Base-by-base conservation (phyloP, 768 basidiomycete species). In the Boletus rufocinnamomeus region DNA sequence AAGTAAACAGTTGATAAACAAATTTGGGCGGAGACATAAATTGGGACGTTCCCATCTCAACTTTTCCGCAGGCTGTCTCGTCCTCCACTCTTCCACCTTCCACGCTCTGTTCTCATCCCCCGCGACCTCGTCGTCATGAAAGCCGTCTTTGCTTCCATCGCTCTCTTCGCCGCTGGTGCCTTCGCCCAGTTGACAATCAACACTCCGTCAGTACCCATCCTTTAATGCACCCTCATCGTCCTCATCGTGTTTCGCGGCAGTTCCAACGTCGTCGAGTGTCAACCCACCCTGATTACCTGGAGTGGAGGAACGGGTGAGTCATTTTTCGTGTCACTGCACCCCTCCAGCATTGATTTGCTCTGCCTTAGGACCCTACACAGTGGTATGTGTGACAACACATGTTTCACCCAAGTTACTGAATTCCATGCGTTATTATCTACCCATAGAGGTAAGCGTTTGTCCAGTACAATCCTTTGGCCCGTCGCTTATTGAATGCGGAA, bases 131-230 rank as follows among this genome's bases (percentile, higher is more conserved):
- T 63, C 62, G 76, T 71, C 66, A 86, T 86, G 86, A 82, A 82
- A 76, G 69, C 74, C 60, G 8, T 59, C 54, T 11, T 74, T 57
- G 66, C 76, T 49, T 66, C 78, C 54, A 55, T 83, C 64, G 74
- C 74, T 44, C 72, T 83, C 63, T 69, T 80, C 61, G 76, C 74
- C 47, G 69, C 72, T 50, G 71, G 72, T 34, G 83, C 72, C 50
- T 43, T 77, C 27, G 85, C 81, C 19, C 83, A 84, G 50, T n/a
- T 85, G 63, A 74, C 63, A 1, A 76, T 91, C 69, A 86, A 88
- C 70, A 93, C 90, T 38, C 90, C 90, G 89, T 91, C 63, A 67
- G 88, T 80, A 35, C 35, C 16, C 32, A 8, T 27, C 9, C 17
- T 16, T 41, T 25, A 28, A 37, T 40, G 3, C 50, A 1, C 16